Base-by-base conservation (phyloP, 352 stramenopile genomes). In the Phytophthora pseudosyringae region DNA sequence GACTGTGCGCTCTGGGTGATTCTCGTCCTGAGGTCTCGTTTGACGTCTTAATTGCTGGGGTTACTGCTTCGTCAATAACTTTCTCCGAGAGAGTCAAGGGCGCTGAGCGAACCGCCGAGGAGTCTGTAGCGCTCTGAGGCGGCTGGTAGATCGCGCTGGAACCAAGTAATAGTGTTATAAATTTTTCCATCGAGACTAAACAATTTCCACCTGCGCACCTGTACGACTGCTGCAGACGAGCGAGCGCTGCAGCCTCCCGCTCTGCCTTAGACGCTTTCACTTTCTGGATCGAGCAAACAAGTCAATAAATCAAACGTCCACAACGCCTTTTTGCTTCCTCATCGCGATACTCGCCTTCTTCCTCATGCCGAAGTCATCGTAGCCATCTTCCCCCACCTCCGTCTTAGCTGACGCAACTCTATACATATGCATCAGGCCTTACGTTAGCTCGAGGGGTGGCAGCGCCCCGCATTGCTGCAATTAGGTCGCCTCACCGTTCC, bases 281-380 rank as follows among this genome's bases (percentile, higher is more conserved):
- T 64, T 75, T 88, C 75, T 91, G 60, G 16, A 67, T 21, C 21
- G 21, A 21, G 21, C 21, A 21, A 21, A 2, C 21, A 21, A 21
- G 21, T 21, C 21, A 21, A 21, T 21, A 21, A 21, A 21, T 21
- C 21, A 21, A 21, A 21, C 21, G 21, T 21, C 21, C 21, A 21
- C 21, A 21, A 21, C 21, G 21, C 21, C 21, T 21, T 21, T 21
- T 21, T 21, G 21, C 21, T 21, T 21, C 21, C 12, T 56, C 5
- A 40, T 44, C 33, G 33, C 18, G 4, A 39, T 41, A n/a, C 63
- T 2, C 38, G 90, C 79, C 77, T 91, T 92, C 60, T 92, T 94
- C 72, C 79, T 92, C 62, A 91, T 64, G 31, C 86, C 88, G 68
- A 95, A 95, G 62, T 95, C 88, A 57, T 95, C 88, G 72, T 95